phyloP scores from a whole-genome alignment of 2,329 filamentous ascomycete species.

The Penicillium sp. region DNA sequence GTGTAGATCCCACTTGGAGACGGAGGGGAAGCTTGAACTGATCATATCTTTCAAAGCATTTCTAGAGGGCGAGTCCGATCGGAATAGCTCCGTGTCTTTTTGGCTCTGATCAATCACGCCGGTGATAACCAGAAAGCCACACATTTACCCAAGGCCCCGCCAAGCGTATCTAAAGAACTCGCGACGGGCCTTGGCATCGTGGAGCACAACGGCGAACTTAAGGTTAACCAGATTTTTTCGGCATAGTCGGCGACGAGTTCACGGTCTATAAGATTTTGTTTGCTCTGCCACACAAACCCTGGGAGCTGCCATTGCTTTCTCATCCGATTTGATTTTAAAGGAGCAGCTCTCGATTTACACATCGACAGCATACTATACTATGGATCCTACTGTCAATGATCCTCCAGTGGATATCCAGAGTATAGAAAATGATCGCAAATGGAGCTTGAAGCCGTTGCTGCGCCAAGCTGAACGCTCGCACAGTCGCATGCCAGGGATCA shows the following conservation, averaged over 20 bases:
- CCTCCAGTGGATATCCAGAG: constrained; percentile 5
- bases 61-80: too few species aligned
- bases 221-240: neutral
- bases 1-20: constrained; percentile 8
- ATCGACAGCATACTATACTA: constrained; percentile 1
- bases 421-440: constrained; percentile 21
- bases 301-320: too few species aligned
- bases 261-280: neutral
- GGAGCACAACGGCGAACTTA: neutral
- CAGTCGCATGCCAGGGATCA: constrained; percentile 49
- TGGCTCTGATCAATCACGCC: too few species aligned
- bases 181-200: constrained; percentile 7
- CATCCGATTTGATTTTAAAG: too few species aligned
- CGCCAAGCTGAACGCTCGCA: constrained; percentile 45
- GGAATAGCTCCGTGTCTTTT: too few species aligned
- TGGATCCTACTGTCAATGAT: constrained; percentile 1
- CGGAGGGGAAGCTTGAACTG: neutral
- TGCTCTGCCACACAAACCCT: too few species aligned
- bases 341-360: too few species aligned
- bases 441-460: constrained; percentile 29
- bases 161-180: constrained; percentile 7
- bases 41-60: neutral
- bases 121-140: too few species aligned
- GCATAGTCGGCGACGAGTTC: neutral
- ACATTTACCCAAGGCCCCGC: too few species aligned